phyloP scores from a whole-genome alignment of 306 rosid genomes.

The Acacia crassicarpa region DNA sequence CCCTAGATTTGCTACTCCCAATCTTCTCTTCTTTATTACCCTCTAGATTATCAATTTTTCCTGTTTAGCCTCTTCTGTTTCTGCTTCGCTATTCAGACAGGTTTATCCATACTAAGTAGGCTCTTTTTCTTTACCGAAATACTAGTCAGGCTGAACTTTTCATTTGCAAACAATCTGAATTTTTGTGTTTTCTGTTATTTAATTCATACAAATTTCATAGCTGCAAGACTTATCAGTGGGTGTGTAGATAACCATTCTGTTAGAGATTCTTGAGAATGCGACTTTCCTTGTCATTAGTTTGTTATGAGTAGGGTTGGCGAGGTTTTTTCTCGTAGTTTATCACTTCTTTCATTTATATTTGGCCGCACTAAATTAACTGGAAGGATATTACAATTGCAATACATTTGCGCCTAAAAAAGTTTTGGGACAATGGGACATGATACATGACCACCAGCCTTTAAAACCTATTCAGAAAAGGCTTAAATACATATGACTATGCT shows the following conservation, averaged over 20 bases:
- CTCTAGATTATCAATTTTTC: neutral
- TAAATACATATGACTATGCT: neutral
- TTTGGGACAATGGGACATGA: neutral
- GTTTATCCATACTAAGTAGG: neutral
- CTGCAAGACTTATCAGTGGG: neutral
- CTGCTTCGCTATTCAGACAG: constrained; percentile 15
- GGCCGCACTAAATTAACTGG: neutral
- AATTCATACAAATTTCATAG: neutral
- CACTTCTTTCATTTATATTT: neutral
- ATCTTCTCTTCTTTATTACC: neutral
- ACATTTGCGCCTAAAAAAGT: neutral
- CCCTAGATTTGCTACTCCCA: constrained; percentile 2
- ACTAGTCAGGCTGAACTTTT: neutral
- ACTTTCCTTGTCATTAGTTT: neutral
- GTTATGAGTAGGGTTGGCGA: neutral
- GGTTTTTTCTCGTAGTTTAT: neutral
- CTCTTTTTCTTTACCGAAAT: neutral
- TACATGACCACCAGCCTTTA: neutral
- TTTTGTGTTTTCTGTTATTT: neutral
- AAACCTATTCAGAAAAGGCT: neutral
- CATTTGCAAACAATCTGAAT: neutral
- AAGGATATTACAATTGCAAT: neutral
- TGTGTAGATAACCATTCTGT: neutral
- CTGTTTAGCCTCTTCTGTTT: neutral
- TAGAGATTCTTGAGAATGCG: neutral